Evolutionary conservation across 768 basidiomycete species (phyloP).

Genomic region (Boletales sp.): DNA sequence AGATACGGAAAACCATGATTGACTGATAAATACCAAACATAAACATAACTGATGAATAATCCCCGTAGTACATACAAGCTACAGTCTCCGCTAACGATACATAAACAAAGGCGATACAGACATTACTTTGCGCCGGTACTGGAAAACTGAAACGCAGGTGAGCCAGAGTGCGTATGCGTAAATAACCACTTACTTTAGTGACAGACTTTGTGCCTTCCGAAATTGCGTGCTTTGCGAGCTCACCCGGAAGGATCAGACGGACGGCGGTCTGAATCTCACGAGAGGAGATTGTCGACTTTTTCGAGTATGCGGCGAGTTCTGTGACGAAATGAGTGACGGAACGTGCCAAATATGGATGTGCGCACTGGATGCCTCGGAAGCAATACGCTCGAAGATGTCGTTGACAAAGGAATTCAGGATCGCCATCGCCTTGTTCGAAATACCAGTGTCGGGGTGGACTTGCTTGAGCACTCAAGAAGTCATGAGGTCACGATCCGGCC

Average conservation of each 20-base stretch:
- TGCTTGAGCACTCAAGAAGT: slow-evolving; percentile 75
- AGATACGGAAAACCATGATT: too few species aligned
- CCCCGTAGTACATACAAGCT: slow-evolving; percentile 17
- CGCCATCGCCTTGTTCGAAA: slow-evolving; percentile 98
- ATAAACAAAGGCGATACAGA: slow-evolving; percentile 7
- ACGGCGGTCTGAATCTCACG: slow-evolving; percentile 98
- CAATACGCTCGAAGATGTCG: slow-evolving; percentile 93
- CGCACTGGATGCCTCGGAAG: slow-evolving; percentile 85
- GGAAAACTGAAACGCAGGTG: slow-evolving; percentile 53
- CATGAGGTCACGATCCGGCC: not conserved
- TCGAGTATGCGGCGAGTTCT: slow-evolving; percentile 97
- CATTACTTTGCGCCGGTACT: slow-evolving; percentile 65
- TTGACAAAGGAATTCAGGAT: slow-evolving; percentile 96
- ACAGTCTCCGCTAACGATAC: slow-evolving; percentile 26
- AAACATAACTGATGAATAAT: slow-evolving; percentile 19
- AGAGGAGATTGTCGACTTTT: slow-evolving; percentile 98
- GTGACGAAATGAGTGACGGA: slow-evolving; percentile 1
- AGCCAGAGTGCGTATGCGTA: not conserved
- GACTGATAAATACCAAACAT: not conserved
- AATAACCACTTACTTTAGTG: slow-evolving; percentile 58
- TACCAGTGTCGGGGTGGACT: slow-evolving; percentile 98
- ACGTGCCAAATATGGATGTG: not conserved
- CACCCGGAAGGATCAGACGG: slow-evolving; percentile 93
- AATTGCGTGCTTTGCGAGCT: slow-evolving; percentile 70
- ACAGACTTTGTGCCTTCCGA: slow-evolving; percentile 94